Conservation (phyloP, 2,329 filamentous ascomycete genomes). For the Fusarium avenaceum region DNA sequence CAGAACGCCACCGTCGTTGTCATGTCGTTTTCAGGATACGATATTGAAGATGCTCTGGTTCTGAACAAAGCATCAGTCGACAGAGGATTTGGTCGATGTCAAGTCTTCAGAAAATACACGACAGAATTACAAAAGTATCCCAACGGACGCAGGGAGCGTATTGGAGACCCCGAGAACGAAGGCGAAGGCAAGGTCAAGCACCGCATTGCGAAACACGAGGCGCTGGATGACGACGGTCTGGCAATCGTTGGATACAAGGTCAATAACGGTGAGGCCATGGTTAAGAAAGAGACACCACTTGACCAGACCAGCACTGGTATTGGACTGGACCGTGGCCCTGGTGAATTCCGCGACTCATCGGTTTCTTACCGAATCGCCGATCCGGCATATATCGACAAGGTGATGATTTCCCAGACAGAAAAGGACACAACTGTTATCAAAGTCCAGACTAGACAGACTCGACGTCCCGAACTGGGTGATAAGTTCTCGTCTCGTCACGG, state of each 20-base stretch:
- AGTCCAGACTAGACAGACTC: constrained; percentile 94
- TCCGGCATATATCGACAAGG: constrained; percentile 93
- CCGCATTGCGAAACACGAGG: constrained; percentile 75
- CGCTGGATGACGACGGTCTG: constrained; percentile 87
- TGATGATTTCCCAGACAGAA: constrained; percentile 92
- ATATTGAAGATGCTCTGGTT: constrained; percentile 98
- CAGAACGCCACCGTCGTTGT: constrained; percentile 98
- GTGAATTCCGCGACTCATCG: constrained; percentile 75
- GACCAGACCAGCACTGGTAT: constrained; percentile 81
- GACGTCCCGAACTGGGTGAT: constrained; percentile 93
- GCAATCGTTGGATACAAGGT: constrained; percentile 88
- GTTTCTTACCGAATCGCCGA: constrained; percentile 87
- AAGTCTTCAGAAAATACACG: constrained; percentile 96
- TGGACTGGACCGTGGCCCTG: constrained; percentile 73
- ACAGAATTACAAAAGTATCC: constrained; percentile 90
- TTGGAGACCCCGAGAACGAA: constrained; percentile 69
- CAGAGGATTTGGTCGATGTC: constrained; percentile 93
- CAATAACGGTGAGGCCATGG: constrained; percentile 83
- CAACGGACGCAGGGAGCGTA: constrained; percentile 79
- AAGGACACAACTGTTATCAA: constrained; percentile 90
- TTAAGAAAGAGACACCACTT: constrained; percentile 89
- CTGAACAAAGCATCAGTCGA: constrained; percentile 97
- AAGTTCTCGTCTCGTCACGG: constrained; percentile 99
- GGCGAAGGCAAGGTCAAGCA: constrained; percentile 72
- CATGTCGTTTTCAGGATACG: constrained; percentile 99